A percentile compares a stretch with the other conserved stretches of the same genome.
Evolutionary conservation across 257 asterid species (phyloP).

Genomic region (Solanum arcanum): DNA sequence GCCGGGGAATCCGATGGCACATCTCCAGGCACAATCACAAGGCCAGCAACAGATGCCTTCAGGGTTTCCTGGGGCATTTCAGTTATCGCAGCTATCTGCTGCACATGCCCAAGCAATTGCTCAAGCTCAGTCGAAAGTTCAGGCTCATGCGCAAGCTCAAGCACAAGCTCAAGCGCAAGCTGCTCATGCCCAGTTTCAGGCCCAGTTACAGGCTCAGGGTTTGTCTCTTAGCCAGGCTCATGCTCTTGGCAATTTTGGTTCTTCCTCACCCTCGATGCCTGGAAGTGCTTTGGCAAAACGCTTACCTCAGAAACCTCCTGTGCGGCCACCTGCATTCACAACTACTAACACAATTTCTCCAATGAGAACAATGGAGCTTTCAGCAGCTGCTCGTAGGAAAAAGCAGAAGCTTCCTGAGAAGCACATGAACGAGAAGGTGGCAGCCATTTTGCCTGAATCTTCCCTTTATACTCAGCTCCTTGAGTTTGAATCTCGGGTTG

Average conservation of each 20-base stretch:
- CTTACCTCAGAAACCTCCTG: slow-evolving; percentile 79
- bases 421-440: slow-evolving; percentile 82
- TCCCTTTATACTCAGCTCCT: slow-evolving; percentile 93
- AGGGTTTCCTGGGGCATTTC: slow-evolving; percentile 64
- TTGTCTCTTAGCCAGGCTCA: slow-evolving; percentile 62
- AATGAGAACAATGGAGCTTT: slow-evolving; percentile 65
- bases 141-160: slow-evolving; percentile 35
- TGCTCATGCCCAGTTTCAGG: slow-evolving; percentile 65
- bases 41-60: slow-evolving; percentile 58
- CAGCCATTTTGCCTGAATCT: slow-evolving; percentile 93
- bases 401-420: slow-evolving; percentile 97
- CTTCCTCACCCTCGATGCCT: slow-evolving; percentile 63
- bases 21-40: slow-evolving; percentile 24
- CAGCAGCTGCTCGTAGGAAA: slow-evolving; percentile 82
- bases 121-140: slow-evolving; percentile 46
- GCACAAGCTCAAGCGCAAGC: slow-evolving; percentile 7
- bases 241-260: slow-evolving; percentile 56
- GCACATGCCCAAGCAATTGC: slow-evolving; percentile 76
- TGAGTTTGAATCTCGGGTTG: slow-evolving; percentile 90
- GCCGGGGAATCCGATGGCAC: slow-evolving; percentile 36
- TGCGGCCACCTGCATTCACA: slow-evolving; percentile 64
- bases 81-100: slow-evolving; percentile 54
- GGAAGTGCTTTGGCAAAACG: slow-evolving; percentile 50
- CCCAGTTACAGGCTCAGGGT: slow-evolving; percentile 85
- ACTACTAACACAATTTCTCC: slow-evolving; percentile 50